Percentiles rank a stretch among this genome's conserved stretches.
phyloP scores from a whole-genome alignment of 2,329 filamentous ascomycete species.

The Teratosphaeriaceae sp. region DNA sequence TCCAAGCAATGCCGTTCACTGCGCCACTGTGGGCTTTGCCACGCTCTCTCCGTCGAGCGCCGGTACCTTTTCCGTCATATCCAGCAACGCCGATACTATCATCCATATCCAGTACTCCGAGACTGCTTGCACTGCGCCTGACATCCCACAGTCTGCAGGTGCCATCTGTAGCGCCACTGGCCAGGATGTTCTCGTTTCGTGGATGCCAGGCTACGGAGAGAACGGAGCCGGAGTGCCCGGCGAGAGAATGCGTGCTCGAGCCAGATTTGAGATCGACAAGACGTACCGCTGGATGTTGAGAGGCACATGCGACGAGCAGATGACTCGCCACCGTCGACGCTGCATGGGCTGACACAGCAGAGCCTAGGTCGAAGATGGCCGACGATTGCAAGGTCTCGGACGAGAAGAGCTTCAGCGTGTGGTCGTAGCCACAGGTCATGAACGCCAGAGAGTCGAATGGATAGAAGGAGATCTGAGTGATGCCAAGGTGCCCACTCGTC shows the following conservation, averaged over 20 bases:
- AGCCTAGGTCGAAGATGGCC: constrained; percentile 61
- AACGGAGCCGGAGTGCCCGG: constrained; percentile 47
- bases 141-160: constrained; percentile 83
- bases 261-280: constrained; percentile 83
- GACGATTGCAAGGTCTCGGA: constrained; percentile 56
- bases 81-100: constrained; percentile 63
- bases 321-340: constrained; percentile 66
- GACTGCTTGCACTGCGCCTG: constrained; percentile 65
- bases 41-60: constrained; percentile 32
- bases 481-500: constrained; percentile 57
- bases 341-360: constrained; percentile 69
- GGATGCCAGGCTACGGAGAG: constrained; percentile 74
- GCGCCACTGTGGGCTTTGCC: constrained; percentile 66
- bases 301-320: constrained; percentile 79
- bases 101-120: constrained; percentile 77
- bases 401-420: constrained; percentile 68
- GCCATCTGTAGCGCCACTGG: constrained; percentile 79
- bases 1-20: constrained; percentile 82
- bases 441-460: constrained; percentile 72
- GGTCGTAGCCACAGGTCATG: constrained; percentile 70
- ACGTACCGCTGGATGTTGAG: constrained; percentile 75
- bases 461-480: constrained; percentile 72
- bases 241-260: constrained; percentile 50
- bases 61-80: constrained; percentile 40
- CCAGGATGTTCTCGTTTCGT: constrained; percentile 68